phyloP scores from a whole-genome alignment of 768 basidiomycete genomes.

The Sarcodon sp. region DNA sequence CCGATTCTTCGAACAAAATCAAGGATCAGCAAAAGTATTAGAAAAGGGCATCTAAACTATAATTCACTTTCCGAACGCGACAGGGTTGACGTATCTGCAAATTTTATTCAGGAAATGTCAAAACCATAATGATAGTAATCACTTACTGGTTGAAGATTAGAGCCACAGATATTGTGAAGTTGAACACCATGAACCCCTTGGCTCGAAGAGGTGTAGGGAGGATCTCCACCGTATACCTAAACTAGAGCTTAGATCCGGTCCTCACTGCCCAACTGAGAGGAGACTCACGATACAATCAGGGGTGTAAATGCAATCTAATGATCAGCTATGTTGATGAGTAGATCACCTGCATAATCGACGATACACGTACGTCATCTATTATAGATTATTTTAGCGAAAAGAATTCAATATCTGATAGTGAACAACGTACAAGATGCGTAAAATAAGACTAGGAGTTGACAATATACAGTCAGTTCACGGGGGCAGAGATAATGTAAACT shows the following conservation, averaged over 20 bases:
- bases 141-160: conserved; percentile 36
- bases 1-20: conserved; percentile 13
- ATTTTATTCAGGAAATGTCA: background rate
- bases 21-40: background rate
- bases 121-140: conserved; percentile 5
- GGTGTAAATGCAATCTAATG: conserved; percentile 27
- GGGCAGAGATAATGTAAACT: background rate
- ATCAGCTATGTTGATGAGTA: background rate
- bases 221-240: conserved; percentile 33
- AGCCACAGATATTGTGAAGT: conserved; percentile 29
- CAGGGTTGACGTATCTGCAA: conserved; percentile 24
- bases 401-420: background rate
- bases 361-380: background rate
- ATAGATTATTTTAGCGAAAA: background rate
- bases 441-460: conserved; percentile 18
- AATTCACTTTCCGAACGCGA: conserved; percentile 19
- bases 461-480: background rate
- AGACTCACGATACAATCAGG: conserved; percentile 21
- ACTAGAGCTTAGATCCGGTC: background rate
- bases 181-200: conserved; percentile 33
- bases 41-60: background rate
- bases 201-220: conserved; percentile 35
- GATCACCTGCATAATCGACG: background rate
- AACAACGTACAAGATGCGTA: conserved; percentile 22
- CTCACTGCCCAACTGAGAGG: background rate